Evolutionary conservation across 140 eudicot genomes (phyloP).

Genomic region (Anethum foeniculum): DNA sequence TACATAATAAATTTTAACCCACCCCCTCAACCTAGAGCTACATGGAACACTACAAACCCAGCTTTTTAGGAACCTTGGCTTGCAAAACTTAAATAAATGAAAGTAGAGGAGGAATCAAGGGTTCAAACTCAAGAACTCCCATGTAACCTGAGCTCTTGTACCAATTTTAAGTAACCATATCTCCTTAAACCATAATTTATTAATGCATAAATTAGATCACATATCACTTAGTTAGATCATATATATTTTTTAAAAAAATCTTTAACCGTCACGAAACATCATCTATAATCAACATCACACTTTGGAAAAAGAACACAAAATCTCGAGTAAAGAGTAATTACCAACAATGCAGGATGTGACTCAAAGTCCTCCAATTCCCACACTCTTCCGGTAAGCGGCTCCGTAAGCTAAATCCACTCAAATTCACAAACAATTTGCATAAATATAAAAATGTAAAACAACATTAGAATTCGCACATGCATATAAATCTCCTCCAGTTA

Average conservation of each 20-base stretch:
- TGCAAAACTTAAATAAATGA: not conserved
- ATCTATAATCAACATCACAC: not conserved
- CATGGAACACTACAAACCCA: not conserved
- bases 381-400: conserved; percentile 74
- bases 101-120: not conserved
- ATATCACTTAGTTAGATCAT: too few species aligned
- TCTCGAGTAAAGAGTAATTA: conserved; percentile 8
- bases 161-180: too few species aligned
- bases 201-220: too few species aligned
- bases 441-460: not conserved
- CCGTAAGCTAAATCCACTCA: conserved; percentile 50
- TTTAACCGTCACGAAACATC: not conserved
- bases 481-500: not conserved
- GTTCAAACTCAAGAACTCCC: not conserved
- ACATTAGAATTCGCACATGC: too few species aligned
- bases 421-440: conserved; percentile 2
- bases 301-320: too few species aligned
- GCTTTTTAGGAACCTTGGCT: not conserved
- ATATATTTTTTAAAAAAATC: too few species aligned
- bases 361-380: conserved; percentile 85
- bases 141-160: not conserved
- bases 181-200: too few species aligned
- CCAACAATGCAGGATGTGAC: conserved; percentile 79
- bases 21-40: not conserved
- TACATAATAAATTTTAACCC: not conserved